Evolutionary conservation across 805 yeast genomes (phyloP), one percentile per base, ranked within the genome.

Genomic region (Candida tammaniensis): DNA sequence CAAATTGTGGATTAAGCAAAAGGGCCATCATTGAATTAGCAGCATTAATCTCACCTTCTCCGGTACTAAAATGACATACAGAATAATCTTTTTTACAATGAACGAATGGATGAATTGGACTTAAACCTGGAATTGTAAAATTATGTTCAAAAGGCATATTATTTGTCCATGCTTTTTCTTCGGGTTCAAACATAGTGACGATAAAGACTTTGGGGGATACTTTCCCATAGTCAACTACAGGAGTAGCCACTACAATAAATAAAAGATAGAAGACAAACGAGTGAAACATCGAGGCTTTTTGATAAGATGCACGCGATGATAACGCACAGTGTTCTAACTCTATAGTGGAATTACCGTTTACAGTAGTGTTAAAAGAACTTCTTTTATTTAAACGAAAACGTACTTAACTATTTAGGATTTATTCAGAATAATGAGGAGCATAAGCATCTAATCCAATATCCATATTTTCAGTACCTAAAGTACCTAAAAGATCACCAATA

Each of bases 31-130:
- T 51, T 17, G 82, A 64, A 14, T 78, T 42, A 10, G 85, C 83
- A 20, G 85, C 85, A 46, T 79, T 79, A 45, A 77, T 70, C 51
- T 79, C 84, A 44, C 79, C 80, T 57, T 78, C 84, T 34, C 86
- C 86, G 11, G 81, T 74, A 30, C 81, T 76, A 35, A 78, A 51
- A 49, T 76, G 78, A 63, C 84, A 79, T 17, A 80, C 54, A 8
- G 67, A 72, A 24, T 34, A 40, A 58, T 76, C 64, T 24, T 59
- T 48, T 37, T 69, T 70, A 56, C 85, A 78, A 60, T 70, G 75
- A 31, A 80, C 61, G 13, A 61, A 47, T 20, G 82, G 82, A 63
- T 68, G 80, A 16, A 70, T 42, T 18, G 82, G 82, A 11, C 83
- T 76, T 35, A 80, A 61, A 30, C 85, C 85, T 9, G 86, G 85